These are phyloP conservation scores for Malus sieversii DNA, from an alignment of 306 rosid species.

Conservation along the genomic window DNA sequence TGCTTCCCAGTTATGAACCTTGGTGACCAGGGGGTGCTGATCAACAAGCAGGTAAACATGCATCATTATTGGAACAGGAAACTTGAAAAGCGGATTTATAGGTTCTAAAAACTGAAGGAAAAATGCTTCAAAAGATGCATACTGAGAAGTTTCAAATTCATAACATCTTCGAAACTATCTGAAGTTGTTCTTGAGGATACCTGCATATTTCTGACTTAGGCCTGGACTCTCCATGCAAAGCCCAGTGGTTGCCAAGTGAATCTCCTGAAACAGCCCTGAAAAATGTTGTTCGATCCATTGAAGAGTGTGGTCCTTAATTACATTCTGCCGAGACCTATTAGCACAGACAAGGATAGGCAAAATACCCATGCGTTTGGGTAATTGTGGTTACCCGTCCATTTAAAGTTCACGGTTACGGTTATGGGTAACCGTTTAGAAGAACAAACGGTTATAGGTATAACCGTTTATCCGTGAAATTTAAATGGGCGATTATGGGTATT, in stretches of 20 bases:
- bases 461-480: too few relatives aligned
- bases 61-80: background rate
- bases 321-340: conserved; percentile 81
- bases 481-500: too few relatives aligned
- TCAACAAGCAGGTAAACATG: conserved; percentile 4
- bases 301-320: conserved; percentile 79
- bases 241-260: conserved; percentile 94
- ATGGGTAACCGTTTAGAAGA: too few relatives aligned
- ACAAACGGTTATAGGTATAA: too few relatives aligned
- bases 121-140: background rate
- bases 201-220: conserved; percentile 93
- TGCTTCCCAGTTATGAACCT: conserved; percentile 76
- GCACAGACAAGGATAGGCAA: background rate
- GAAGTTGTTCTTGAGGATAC: conserved; percentile 24
- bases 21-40: conserved; percentile 70
- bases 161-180: background rate
- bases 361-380: too few relatives aligned
- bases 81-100: background rate
- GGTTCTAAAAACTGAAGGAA: background rate
- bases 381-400: too few relatives aligned
- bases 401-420: too few relatives aligned
- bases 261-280: conserved; percentile 79
- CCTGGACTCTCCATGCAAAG: conserved; percentile 71
- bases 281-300: conserved; percentile 75
- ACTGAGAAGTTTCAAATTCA: background rate